These are phyloP conservation scores for Eremomyces bilateralis DNA, from an alignment of 495 filamentous ascomycete species.

Conservation along the genomic window DNA sequence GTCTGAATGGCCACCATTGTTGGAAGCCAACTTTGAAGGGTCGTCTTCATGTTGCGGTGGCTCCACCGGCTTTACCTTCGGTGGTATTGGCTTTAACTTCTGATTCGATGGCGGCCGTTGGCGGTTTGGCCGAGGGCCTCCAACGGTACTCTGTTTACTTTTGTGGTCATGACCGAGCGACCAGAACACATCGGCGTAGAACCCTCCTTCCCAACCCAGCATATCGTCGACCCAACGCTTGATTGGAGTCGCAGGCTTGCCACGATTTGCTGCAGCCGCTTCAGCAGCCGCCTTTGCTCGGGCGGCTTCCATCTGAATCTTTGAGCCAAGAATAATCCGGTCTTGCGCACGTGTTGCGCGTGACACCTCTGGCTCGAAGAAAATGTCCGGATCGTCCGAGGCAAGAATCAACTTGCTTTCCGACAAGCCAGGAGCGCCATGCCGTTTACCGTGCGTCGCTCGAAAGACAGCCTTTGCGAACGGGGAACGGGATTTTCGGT, in stretches of 20 bases:
- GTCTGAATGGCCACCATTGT: not conserved
- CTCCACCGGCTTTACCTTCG: too few relatives aligned
- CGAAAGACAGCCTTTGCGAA: too few relatives aligned
- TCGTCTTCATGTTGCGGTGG: conserved; percentile 1
- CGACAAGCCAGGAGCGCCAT: not conserved
- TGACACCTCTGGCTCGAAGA: conserved; percentile 31
- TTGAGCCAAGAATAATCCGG: conserved; percentile 41
- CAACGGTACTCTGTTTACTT: too few relatives aligned
- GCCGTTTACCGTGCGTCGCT: conserved; percentile 3
- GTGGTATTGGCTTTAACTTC: too few relatives aligned
- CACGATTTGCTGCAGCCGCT: conserved; percentile 19
- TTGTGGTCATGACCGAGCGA: conserved; percentile 28
- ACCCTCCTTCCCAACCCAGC: conserved; percentile 55
- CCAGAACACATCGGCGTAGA: conserved; percentile 49
- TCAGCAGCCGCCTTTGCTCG: conserved; percentile 7
- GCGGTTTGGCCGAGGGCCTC: conserved; percentile 17
- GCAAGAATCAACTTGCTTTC: conserved; percentile 31
- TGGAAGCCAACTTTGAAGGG: not conserved
- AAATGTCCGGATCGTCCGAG: conserved; percentile 51
- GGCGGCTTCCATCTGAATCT: conserved; percentile 23
- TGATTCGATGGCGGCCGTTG: too few relatives aligned
- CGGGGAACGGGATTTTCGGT: not conserved
- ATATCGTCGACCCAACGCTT: conserved; percentile 36
- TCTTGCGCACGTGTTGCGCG: conserved; percentile 33
- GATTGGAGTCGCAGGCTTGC: conserved; percentile 24